phyloP scores from a whole-genome alignment of 208 protist species.

The Trypanosoma mega region DNA sequence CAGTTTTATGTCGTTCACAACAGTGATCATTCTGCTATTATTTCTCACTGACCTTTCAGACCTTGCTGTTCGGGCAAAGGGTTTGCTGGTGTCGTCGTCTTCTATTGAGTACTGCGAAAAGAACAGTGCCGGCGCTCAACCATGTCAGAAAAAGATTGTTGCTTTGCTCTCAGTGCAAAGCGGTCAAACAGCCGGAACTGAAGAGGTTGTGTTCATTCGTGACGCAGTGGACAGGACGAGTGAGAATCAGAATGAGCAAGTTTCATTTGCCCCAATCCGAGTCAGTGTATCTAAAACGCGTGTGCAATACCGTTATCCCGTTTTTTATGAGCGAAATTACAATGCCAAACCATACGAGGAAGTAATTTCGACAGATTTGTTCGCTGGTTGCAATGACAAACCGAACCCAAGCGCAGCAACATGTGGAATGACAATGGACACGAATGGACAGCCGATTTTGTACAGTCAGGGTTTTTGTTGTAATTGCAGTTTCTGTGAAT shows the following conservation, averaged over 20 bases:
- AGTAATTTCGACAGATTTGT: conserved; percentile 39
- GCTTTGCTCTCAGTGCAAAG: conserved; percentile 71
- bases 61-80: conserved; percentile 5
- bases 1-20: not conserved
- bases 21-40: not conserved
- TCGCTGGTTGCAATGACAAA: conserved; percentile 63
- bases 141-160: conserved; percentile 79
- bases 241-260: conserved; percentile 16
- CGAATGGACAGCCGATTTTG: conserved; percentile 40
- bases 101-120: conserved; percentile 69
- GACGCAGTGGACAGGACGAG: conserved; percentile 46
- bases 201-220: conserved; percentile 63
- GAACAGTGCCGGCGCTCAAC: conserved; percentile 29
- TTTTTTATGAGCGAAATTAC: conserved; percentile 82
- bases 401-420: conserved; percentile 45
- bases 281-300: conserved; percentile 58
- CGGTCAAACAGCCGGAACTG: conserved; percentile 49
- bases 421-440: conserved; percentile 62
- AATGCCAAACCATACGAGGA: conserved; percentile 85
- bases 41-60: not conserved
- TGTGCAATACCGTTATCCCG: conserved; percentile 77
- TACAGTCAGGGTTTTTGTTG: conserved; percentile 90
- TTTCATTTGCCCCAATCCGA: conserved; percentile 58
- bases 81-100: conserved; percentile 54
- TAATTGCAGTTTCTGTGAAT: conserved; percentile 62